Evolutionary conservation across 2,329 filamentous ascomycete genomes (phyloP).

Genomic region (Nemania sp.): DNA sequence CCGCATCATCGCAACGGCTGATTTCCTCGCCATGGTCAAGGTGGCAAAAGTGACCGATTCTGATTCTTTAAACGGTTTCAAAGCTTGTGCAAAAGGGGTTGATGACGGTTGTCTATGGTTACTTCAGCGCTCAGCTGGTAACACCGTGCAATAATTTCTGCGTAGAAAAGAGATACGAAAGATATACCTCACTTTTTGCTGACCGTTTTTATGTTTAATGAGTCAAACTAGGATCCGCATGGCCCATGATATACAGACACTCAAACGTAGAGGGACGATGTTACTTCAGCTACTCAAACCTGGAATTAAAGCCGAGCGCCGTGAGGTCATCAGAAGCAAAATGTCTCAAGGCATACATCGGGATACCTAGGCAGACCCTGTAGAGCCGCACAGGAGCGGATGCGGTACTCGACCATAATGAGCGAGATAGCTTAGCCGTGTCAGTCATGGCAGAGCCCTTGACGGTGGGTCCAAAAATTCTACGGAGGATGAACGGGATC

Average conservation of each 20-base stretch:
- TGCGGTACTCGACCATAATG: constrained; percentile 38
- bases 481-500: constrained; percentile 36
- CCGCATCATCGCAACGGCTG: constrained; percentile 62
- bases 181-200: constrained; percentile 42
- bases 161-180: constrained; percentile 42
- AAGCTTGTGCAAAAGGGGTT: constrained; percentile 29
- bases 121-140: constrained; percentile 33
- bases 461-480: constrained; percentile 43
- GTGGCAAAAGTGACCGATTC: constrained; percentile 19
- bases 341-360: constrained; percentile 43
- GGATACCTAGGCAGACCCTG: constrained; percentile 39
- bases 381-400: constrained; percentile 40
- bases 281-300: constrained; percentile 43
- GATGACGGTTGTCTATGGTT: constrained; percentile 14
- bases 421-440: constrained; percentile 38
- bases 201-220: constrained; percentile 40
- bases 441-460: constrained; percentile 41
- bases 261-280: constrained; percentile 38
- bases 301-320: constrained; percentile 38
- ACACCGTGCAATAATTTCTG: constrained; percentile 37
- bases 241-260: constrained; percentile 33
- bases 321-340: constrained; percentile 39
- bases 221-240: constrained; percentile 45
- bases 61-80: constrained; percentile 35
- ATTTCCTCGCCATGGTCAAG: constrained; percentile 45